Percentiles rank a stretch among this genome's conserved stretches.
Evolutionary conservation across 352 stramenopile species (phyloP).

Genomic region (Globisporangium viniferum): DNA sequence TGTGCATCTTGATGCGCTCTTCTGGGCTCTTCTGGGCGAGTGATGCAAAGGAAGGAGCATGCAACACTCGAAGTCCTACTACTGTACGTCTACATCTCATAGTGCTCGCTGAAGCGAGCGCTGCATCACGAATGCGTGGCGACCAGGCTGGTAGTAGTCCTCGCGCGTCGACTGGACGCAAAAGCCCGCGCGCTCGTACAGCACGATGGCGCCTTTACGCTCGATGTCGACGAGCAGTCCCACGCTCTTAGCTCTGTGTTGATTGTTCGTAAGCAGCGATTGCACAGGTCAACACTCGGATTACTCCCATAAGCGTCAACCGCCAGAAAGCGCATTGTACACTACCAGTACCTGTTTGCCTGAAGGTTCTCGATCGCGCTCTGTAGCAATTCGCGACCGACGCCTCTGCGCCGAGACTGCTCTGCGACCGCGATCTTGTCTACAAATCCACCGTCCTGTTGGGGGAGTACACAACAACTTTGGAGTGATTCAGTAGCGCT

Average conservation of each 20-base stretch:
- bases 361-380: constrained; percentile 27
- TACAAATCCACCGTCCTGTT: constrained; percentile 34
- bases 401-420: constrained; percentile 23
- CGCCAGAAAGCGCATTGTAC: neutral
- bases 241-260: constrained; percentile 13
- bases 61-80: neutral
- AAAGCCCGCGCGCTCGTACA: constrained; percentile 45
- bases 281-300: neutral
- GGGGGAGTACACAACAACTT: neutral
- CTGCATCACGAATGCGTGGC: constrained; percentile 41
- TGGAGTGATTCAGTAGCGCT: too few species aligned
- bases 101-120: neutral
- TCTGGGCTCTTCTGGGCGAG: neutral
- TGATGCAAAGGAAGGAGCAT: neutral
- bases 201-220: constrained; percentile 28
- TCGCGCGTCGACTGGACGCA: constrained; percentile 18
- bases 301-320: neutral
- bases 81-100: neutral
- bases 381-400: constrained; percentile 34
- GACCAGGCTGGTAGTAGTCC: constrained; percentile 44
- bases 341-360: constrained; percentile 22
- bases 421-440: constrained; percentile 46
- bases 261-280: neutral
- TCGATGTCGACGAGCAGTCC: constrained; percentile 32
- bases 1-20: neutral